Base-by-base conservation (phyloP, 2,329 filamentous ascomycete genomes). In the Neocucurbitaria cava region DNA sequence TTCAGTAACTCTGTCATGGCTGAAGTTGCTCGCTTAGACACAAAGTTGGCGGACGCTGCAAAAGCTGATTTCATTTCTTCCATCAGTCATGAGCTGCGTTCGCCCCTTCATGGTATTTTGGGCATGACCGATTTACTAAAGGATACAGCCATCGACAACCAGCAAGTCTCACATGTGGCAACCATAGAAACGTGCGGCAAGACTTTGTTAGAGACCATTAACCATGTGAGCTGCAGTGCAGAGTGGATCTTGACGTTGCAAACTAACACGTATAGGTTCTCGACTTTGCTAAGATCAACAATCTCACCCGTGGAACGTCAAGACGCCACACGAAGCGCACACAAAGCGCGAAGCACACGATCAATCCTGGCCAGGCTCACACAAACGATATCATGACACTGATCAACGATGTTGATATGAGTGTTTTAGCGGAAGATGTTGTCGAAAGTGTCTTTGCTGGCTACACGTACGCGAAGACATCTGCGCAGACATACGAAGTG, bases 71-170 rank as follows among this genome's bases (percentile, higher is more conserved):
- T 86, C 31, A 79, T 88, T 7, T 82, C 83, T 0, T 86, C 82
- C 1, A 80, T 88, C 5, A 85, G 82, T 3, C 86, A 88, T 62
- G 86, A 88, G 64, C 71, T 88, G 13, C 78, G 86, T 4, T 85
- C 82, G 1, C 86, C 86, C 0, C 73, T 88, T 0, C 85, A 88
- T 50, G 86, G 85, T 2, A 82, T 88, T 28, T 71, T 88, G 0
- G 80, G 83, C 0, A 72, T 72, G 61, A 70, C 65, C 7, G 73
- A 75, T 52, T 49, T 76, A 7, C 56, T 76, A 3, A 70, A 71
- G 43, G 70, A 72, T 23, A 71, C 71, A 1, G n/a, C 49, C 7
- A 65, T 72, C 9, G 71, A 74, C 15, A 54, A 57, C 18, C 69
- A 73, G 40, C 71, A 84, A 77, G 46, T 86, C 3, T 69, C 59